phyloP scores from a whole-genome alignment of 164 flowering plant species.

The Echeveria elegans region DNA sequence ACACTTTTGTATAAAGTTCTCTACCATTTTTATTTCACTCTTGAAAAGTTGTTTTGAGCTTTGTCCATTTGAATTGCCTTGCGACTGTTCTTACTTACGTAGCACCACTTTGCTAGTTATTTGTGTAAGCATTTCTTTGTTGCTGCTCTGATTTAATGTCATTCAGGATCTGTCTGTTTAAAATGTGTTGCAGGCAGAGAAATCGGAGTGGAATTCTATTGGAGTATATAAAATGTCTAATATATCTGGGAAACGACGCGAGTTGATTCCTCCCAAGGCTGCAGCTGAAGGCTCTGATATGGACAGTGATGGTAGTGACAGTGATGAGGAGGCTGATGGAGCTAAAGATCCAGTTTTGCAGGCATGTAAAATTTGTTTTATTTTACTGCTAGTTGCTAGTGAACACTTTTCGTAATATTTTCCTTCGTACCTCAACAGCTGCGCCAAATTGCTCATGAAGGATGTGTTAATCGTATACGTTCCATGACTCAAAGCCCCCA shows the following conservation, averaged over 20 bases:
- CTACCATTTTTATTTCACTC: not conserved
- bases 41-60: not conserved
- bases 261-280: slow-evolving; percentile 40
- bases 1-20: not conserved
- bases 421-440: slow-evolving; percentile 30
- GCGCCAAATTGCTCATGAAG: slow-evolving; percentile 73
- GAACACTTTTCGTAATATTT: not conserved
- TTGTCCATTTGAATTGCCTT: not conserved
- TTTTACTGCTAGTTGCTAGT: not conserved
- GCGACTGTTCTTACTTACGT: not conserved
- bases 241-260: slow-evolving; percentile 74
- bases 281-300: slow-evolving; percentile 39
- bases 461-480: slow-evolving; percentile 85
- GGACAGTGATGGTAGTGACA: slow-evolving; percentile 50
- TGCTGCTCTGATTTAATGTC: not conserved
- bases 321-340: slow-evolving; percentile 34
- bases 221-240: slow-evolving; percentile 69
- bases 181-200: slow-evolving; percentile 53
- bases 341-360: slow-evolving; percentile 54
- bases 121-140: not conserved
- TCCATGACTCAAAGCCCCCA: slow-evolving; percentile 85
- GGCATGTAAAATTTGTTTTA: slow-evolving; percentile 39
- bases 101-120: not conserved
- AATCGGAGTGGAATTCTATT: slow-evolving; percentile 60
- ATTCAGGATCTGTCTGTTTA: not conserved